These are phyloP conservation scores for Acanthamoeba lenticulata DNA, from an alignment of 208 protist genomes.

Conservation along the genomic window DNA sequence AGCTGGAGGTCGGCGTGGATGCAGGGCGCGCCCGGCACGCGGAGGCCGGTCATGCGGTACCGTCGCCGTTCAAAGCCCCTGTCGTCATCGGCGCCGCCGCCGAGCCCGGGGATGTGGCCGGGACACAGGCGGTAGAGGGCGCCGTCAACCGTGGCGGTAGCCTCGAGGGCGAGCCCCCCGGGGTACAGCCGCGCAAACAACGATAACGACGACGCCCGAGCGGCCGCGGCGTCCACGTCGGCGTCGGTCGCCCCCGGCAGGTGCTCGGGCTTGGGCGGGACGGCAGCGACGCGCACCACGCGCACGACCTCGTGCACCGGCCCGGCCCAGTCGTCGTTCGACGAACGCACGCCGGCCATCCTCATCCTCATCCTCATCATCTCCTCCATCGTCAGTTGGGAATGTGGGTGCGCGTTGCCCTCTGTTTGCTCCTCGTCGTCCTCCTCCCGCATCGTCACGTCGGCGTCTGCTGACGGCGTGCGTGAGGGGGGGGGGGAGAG, in stretches of 20 bases:
- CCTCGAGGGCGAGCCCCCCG: background rate
- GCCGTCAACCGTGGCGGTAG: background rate
- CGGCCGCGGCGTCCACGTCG: background rate
- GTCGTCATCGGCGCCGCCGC: background rate
- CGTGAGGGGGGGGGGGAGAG: background rate
- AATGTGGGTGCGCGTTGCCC: too few relatives aligned
- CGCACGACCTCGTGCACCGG: background rate
- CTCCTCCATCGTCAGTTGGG: too few relatives aligned
- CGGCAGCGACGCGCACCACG: background rate
- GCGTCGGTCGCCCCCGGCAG: too few relatives aligned
- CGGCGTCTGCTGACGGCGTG: background rate
- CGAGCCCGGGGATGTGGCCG: background rate
- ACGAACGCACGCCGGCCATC: too few relatives aligned
- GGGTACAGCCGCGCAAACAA: background rate
- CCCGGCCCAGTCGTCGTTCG: too few relatives aligned
- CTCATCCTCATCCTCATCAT: background rate
- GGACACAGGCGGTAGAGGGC: background rate
- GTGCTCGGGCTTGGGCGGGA: background rate
- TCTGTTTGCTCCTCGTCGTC: background rate
- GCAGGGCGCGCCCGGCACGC: background rate
- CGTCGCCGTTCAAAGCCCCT: background rate
- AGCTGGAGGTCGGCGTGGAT: background rate
- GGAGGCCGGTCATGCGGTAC: background rate
- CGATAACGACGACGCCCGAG: too few relatives aligned
- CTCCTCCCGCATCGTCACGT: background rate